Evolutionary conservation across 441 rosid genomes (phyloP).

Genomic region (Syzygium syzygioides): DNA sequence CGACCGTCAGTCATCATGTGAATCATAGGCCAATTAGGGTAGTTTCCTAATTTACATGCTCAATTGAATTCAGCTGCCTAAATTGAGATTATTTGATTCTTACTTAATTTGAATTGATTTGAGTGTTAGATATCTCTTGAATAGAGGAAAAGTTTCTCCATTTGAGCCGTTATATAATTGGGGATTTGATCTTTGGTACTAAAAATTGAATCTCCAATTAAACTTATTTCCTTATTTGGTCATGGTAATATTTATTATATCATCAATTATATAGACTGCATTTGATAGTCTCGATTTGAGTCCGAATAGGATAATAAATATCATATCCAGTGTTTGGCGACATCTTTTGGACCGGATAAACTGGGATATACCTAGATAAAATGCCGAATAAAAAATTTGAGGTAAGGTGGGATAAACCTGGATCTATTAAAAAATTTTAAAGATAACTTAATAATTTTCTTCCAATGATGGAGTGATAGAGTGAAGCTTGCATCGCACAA

Average conservation of each 20-base stretch:
- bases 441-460: too few relatives aligned
- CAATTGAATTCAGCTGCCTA: background rate
- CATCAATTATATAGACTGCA: background rate
- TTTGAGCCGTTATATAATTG: background rate
- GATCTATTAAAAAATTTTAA: too few relatives aligned
- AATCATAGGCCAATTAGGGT: background rate
- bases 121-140: background rate
- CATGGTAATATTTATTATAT: background rate
- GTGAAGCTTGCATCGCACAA: too few relatives aligned
- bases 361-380: too few relatives aligned
- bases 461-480: too few relatives aligned
- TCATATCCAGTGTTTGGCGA: too few relatives aligned
- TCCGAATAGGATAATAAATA: too few relatives aligned
- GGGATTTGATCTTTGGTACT: background rate
- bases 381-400: too few relatives aligned
- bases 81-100: background rate
- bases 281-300: too few relatives aligned
- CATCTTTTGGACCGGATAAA: too few relatives aligned
- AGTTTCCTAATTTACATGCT: background rate
- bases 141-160: background rate
- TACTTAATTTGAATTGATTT: background rate
- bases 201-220: background rate
- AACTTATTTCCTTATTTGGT: background rate
- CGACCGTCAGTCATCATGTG: background rate
- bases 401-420: too few relatives aligned